A percentile compares a stretch with the other conserved stretches of the same genome.
Conservation (phyloP, 345 rosid genomes). For the Citrus maxima region DNA sequence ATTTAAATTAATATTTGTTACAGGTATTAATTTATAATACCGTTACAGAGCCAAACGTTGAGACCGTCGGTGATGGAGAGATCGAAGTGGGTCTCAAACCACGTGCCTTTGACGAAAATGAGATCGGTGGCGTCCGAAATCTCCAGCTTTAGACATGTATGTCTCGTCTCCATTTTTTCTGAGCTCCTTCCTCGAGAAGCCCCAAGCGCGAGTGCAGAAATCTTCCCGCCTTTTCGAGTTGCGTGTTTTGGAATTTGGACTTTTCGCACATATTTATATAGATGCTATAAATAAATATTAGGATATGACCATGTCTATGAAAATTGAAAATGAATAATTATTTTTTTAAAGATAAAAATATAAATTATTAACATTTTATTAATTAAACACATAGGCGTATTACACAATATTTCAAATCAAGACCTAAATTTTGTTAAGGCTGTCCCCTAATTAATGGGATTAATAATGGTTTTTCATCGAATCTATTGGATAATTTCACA, state of each 20-base stretch:
- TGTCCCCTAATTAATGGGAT: rapidly evolving
- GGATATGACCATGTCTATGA: too few relatives aligned
- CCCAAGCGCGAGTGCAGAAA: not conserved
- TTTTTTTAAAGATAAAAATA: too few relatives aligned
- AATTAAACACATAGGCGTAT: too few relatives aligned
- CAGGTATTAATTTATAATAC: constrained; percentile 19
- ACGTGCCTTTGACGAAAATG: constrained; percentile 71
- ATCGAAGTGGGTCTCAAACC: constrained; percentile 56
- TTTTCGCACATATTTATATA: too few relatives aligned
- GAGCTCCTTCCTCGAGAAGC: constrained; percentile 10
- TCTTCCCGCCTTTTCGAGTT: constrained; percentile 16
- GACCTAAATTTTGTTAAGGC: too few relatives aligned
- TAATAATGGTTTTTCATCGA: too few relatives aligned
- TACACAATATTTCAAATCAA: too few relatives aligned
- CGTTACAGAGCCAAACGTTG: constrained; percentile 70
- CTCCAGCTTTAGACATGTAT: constrained; percentile 70
- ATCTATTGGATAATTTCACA: too few relatives aligned
- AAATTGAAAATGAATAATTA: too few relatives aligned
- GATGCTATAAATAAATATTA: too few relatives aligned
- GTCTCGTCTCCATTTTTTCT: constrained; percentile 37
- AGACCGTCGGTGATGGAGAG: constrained; percentile 81
- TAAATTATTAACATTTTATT: too few relatives aligned
- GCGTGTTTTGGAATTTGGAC: too few relatives aligned
- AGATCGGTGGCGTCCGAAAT: constrained; percentile 31
- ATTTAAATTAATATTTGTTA: not conserved